phyloP scores from a whole-genome alignment of 805 yeast genomes.

The Monosporozyma unispora region DNA sequence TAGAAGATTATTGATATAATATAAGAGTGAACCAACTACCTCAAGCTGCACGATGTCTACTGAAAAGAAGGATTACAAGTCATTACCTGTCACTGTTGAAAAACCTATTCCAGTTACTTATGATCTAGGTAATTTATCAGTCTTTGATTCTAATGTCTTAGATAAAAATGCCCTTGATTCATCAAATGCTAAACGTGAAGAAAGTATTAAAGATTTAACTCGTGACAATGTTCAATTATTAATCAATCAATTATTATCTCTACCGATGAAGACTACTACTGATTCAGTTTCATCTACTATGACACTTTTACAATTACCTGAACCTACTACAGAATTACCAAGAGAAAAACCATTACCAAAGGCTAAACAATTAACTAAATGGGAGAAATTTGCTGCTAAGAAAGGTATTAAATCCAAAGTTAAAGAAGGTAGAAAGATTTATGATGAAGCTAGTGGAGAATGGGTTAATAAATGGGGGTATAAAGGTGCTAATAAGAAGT shows the following conservation, averaged over 20 bases:
- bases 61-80: conserved; percentile 13
- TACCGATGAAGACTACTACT: conserved; percentile 83
- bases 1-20: too few relatives aligned
- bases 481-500: conserved; percentile 80
- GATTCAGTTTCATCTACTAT: conserved; percentile 52
- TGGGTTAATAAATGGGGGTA: conserved; percentile 99
- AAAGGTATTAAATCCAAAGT: conserved; percentile 91
- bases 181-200: conserved; percentile 52
- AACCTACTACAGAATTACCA: conserved; percentile 72
- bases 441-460: conserved; percentile 79
- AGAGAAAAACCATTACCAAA: conserved; percentile 95
- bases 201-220: conserved; percentile 52
- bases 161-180: conserved; percentile 48
- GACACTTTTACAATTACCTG: conserved; percentile 80
- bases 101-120: conserved; percentile 82
- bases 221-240: conserved; percentile 91
- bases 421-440: conserved; percentile 81
- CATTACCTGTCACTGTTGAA: conserved; percentile 70
- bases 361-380: conserved; percentile 83
- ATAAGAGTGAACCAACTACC: too few relatives aligned
- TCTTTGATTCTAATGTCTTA: conserved; percentile 82
- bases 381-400: conserved; percentile 94
- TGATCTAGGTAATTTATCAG: conserved; percentile 86
- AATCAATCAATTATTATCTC: conserved; percentile 80
- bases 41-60: not conserved